These are phyloP conservation scores for Malus sylvestris DNA, from an alignment of 306 rosid species.

Conservation along the genomic window DNA sequence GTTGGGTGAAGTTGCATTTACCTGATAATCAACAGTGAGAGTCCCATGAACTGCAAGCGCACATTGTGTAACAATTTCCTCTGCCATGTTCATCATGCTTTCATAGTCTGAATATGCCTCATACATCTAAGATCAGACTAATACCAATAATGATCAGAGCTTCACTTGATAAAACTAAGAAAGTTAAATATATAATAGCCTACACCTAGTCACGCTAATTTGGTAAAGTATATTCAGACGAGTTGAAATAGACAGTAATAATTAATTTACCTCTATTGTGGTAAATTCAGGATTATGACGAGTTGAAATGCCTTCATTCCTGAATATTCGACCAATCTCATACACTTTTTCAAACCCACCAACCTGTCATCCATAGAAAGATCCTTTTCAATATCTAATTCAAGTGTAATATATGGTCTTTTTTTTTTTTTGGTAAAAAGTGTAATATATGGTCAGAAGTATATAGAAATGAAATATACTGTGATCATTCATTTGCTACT, in stretches of 20 bases:
- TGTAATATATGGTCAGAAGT: neutral
- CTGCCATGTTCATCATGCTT: slow-evolving; percentile 96
- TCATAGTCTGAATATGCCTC: slow-evolving; percentile 97
- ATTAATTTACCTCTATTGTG: slow-evolving; percentile 74
- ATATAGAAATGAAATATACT: neutral
- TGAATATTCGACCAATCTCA: slow-evolving; percentile 92
- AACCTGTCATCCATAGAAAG: slow-evolving; percentile 48
- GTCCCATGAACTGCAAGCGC: slow-evolving; percentile 80
- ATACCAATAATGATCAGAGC: slow-evolving; percentile 39
- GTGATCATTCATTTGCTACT: neutral
- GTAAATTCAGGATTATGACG: slow-evolving; percentile 99
- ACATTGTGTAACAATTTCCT: slow-evolving; percentile 85
- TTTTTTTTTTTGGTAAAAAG: too few relatives aligned
- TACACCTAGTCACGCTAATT: slow-evolving; percentile 2
- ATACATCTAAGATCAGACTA: slow-evolving; percentile 67
- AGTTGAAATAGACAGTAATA: slow-evolving; percentile 10
- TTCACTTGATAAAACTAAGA: slow-evolving; percentile 9
- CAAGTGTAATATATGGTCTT: neutral
- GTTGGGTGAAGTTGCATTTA: slow-evolving; percentile 12
- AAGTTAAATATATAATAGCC: neutral
- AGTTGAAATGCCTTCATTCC: slow-evolving; percentile 97
- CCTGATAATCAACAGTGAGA: slow-evolving; percentile 90
- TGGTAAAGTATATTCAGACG: neutral
- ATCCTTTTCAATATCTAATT: neutral
- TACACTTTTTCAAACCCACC: slow-evolving; percentile 96